Evolutionary conservation across 2,329 filamentous ascomycete species (phyloP).

Genomic region (Aspergillus sojae): DNA sequence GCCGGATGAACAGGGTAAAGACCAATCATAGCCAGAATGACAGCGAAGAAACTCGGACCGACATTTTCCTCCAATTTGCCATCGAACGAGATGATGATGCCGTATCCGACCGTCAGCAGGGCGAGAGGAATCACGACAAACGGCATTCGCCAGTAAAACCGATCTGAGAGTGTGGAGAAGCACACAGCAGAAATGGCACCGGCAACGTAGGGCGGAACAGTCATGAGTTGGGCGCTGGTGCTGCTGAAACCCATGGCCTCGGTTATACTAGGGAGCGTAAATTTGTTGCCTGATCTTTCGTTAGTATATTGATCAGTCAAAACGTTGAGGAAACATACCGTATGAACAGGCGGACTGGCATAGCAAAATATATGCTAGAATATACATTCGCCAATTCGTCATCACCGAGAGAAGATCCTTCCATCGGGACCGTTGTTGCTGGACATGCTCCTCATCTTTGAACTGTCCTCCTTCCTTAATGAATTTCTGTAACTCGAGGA

Average conservation of each 20-base stretch:
- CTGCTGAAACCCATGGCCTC: constrained; percentile 39
- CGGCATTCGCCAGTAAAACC: constrained; percentile 29
- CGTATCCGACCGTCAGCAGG: constrained; percentile 19
- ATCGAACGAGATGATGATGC: constrained; percentile 26
- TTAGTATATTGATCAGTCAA: constrained; percentile 19
- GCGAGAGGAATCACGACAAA: constrained; percentile 24
- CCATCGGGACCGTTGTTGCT: constrained; percentile 5
- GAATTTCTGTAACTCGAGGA: constrained; percentile 15
- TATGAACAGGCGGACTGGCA: constrained; percentile 25
- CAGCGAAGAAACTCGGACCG: constrained; percentile 26
- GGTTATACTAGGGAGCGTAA: constrained; percentile 42
- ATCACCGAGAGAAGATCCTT: constrained; percentile 13
- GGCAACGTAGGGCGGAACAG: constrained; percentile 29
- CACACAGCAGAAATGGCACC: constrained; percentile 28
- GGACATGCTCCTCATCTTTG: neutral
- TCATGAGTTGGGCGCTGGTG: constrained; percentile 37
- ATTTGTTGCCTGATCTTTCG: constrained; percentile 34
- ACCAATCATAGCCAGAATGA: constrained; percentile 26
- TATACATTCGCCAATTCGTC: constrained; percentile 15
- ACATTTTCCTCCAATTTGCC: constrained; percentile 22
- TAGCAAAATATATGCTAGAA: constrained; percentile 34
- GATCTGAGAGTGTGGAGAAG: constrained; percentile 26
- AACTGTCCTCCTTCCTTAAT: constrained; percentile 15
- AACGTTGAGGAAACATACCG: constrained; percentile 19
- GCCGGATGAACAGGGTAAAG: constrained; percentile 32